Evolutionary conservation across 2,329 filamentous ascomycete species (phyloP).

Genomic region (Ophiocordyceps sinensis): DNA sequence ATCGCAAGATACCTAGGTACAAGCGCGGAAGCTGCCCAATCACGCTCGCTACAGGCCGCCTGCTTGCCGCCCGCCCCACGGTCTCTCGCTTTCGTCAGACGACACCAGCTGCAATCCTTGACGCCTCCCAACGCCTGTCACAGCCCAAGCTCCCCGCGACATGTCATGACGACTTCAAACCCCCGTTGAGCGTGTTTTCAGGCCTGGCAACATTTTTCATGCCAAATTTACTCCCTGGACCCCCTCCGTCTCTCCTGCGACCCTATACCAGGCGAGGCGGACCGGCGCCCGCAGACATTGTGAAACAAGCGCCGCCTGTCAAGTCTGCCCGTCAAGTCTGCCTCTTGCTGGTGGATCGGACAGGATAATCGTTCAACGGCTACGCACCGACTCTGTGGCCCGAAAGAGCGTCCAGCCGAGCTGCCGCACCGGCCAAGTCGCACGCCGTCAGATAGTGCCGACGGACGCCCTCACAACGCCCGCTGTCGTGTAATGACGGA

Average conservation of each 20-base stretch:
- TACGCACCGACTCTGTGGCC: not conserved
- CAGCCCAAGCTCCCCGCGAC: too few relatives aligned
- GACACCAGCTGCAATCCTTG: not conserved
- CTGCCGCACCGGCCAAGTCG: not conserved
- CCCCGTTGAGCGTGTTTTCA: too few relatives aligned
- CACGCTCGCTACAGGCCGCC: not conserved
- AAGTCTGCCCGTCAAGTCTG: not conserved
- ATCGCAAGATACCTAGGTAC: not conserved
- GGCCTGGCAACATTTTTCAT: too few relatives aligned
- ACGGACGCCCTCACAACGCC: constrained; percentile 2
- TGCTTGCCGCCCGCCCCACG: not conserved
- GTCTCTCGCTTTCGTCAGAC: not conserved
- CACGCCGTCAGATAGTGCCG: not conserved
- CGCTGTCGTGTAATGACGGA: not conserved
- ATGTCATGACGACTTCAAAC: too few relatives aligned
- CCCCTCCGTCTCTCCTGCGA: not conserved
- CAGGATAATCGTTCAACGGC: not conserved
- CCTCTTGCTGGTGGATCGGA: not conserved
- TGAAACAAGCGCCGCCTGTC: not conserved
- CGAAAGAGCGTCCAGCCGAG: not conserved
- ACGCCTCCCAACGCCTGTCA: too few relatives aligned
- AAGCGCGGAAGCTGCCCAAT: not conserved
- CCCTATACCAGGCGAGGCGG: constrained; percentile 1
- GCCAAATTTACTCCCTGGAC: not conserved
- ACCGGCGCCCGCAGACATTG: not conserved